Conservation (phyloP, 352 stramenopile species). For the Phytophthora macrochlamydospora region DNA sequence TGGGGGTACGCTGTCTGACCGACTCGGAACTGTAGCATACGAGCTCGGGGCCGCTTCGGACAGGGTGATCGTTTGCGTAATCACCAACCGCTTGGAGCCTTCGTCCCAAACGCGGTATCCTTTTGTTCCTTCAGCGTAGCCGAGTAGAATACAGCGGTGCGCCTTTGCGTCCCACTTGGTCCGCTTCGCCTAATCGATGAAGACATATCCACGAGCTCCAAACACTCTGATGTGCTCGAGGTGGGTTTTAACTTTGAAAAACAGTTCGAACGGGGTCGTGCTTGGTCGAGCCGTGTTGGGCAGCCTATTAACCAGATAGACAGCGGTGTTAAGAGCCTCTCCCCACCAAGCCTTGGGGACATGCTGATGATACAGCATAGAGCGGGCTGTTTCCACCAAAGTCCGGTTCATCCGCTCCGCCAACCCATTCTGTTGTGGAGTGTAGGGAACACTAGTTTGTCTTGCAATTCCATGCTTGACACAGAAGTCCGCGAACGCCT, state of each 20-base stretch:
- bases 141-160: constrained; percentile 19
- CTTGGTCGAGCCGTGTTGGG: constrained; percentile 13
- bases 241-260: constrained; percentile 11
- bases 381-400: constrained; percentile 13
- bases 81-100: constrained; percentile 9
- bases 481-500: constrained; percentile 12
- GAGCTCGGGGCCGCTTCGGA: background rate
- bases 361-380: constrained; percentile 18
- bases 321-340: constrained; percentile 24
- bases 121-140: constrained; percentile 15
- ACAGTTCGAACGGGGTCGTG: constrained; percentile 13
- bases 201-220: constrained; percentile 17
- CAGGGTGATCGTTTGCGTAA: constrained; percentile 2
- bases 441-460: constrained; percentile 18
- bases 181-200: constrained; percentile 19
- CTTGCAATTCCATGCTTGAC: constrained; percentile 6
- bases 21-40: background rate
- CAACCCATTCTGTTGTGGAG: constrained; percentile 17
- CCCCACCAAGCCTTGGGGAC: constrained; percentile 19
- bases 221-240: constrained; percentile 24
- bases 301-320: constrained; percentile 16
- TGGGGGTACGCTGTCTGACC: background rate
- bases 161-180: constrained; percentile 23
- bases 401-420: constrained; percentile 23
- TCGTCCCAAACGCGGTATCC: constrained; percentile 11